Conservation (phyloP, 768 basidiomycete genomes). For the Cystofilobasidium bisporidii region DNA sequence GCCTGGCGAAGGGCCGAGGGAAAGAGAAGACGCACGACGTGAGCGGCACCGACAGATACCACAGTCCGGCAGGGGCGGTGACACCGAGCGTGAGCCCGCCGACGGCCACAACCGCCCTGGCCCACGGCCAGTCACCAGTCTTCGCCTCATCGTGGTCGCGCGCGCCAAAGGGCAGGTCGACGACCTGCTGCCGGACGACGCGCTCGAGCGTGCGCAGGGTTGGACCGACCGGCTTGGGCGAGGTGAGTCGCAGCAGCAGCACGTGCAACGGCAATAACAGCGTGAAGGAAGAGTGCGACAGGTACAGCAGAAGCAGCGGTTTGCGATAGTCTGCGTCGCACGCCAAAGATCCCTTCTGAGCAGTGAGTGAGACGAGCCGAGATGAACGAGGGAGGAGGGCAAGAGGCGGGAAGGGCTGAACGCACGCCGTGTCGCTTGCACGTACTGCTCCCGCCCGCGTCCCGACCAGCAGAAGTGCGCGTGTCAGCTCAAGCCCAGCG, state of each 20-base stretch:
- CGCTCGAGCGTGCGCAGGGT: slow-evolving; percentile 49
- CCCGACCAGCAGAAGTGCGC: too few species aligned
- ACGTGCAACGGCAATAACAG: slow-evolving; percentile 77
- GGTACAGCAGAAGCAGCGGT: slow-evolving; percentile 60
- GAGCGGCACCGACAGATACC: background rate
- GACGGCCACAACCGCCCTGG: background rate
- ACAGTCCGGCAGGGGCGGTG: background rate
- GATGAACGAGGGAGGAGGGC: background rate
- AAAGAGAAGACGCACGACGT: slow-evolving; percentile 12
- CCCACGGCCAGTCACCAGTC: slow-evolving; percentile 3
- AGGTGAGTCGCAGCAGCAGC: slow-evolving; percentile 48
- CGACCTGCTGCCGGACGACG: slow-evolving; percentile 44
- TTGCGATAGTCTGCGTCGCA: slow-evolving; percentile 62
- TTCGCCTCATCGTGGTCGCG: background rate
- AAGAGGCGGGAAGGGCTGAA: too few species aligned
- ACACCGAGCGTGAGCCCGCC: background rate
- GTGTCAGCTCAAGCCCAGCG: too few species aligned
- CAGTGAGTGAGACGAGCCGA: too few species aligned
- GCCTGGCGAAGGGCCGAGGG: too few species aligned
- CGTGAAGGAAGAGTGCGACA: slow-evolving; percentile 44
- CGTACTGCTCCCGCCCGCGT: background rate
- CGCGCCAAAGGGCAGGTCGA: slow-evolving; percentile 29
- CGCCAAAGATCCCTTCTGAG: too few species aligned
- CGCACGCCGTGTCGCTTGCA: slow-evolving; percentile 11
- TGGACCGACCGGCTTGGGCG: slow-evolving; percentile 47